These are phyloP conservation scores for Saprolegnia parasitica DNA, from an alignment of 352 stramenopile genomes.

Conservation along the genomic window DNA sequence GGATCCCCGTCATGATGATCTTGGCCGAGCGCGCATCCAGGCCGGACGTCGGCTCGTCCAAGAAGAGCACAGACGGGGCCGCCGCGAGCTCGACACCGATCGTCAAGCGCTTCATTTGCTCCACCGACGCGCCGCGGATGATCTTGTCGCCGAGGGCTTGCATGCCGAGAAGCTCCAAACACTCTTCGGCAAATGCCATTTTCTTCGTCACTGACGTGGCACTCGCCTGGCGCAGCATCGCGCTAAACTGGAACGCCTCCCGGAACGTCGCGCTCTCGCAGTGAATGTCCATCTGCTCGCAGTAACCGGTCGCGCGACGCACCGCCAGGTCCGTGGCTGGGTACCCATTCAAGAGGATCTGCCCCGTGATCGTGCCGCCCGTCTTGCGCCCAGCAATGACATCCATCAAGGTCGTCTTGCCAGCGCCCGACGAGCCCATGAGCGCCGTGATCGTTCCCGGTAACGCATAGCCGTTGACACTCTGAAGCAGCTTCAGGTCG, in stretches of 20 bases:
- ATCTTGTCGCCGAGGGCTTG: constrained; percentile 48
- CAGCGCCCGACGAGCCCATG: constrained; percentile 69
- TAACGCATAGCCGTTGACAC: constrained; percentile 42
- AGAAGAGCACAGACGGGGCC: constrained; percentile 79
- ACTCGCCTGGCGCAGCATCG: constrained; percentile 59
- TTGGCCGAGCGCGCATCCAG: constrained; percentile 84
- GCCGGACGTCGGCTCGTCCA: constrained; percentile 85
- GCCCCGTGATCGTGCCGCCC: constrained; percentile 62
- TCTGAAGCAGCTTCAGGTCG: constrained; percentile 35
- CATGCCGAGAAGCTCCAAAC: constrained; percentile 49
- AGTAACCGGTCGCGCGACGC: constrained; percentile 48
- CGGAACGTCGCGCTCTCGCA: constrained; percentile 81
- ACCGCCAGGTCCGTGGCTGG: constrained; percentile 45
- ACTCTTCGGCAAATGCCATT: constrained; percentile 45
- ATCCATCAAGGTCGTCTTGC: constrained; percentile 94
- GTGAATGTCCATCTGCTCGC: constrained; percentile 88
- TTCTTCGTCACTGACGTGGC: constrained; percentile 38
- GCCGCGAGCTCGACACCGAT: constrained; percentile 90
- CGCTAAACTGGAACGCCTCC: constrained; percentile 89
- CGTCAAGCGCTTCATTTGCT: constrained; percentile 59
- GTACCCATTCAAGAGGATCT: constrained; percentile 58
- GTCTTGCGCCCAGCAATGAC: constrained; percentile 91
- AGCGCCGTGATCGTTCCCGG: constrained; percentile 66
- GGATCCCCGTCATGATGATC: constrained; percentile 81
- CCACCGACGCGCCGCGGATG: constrained; percentile 47